Base-by-base conservation (phyloP, 805 yeast genomes). In the Torulaspora delbrueckii region DNA sequence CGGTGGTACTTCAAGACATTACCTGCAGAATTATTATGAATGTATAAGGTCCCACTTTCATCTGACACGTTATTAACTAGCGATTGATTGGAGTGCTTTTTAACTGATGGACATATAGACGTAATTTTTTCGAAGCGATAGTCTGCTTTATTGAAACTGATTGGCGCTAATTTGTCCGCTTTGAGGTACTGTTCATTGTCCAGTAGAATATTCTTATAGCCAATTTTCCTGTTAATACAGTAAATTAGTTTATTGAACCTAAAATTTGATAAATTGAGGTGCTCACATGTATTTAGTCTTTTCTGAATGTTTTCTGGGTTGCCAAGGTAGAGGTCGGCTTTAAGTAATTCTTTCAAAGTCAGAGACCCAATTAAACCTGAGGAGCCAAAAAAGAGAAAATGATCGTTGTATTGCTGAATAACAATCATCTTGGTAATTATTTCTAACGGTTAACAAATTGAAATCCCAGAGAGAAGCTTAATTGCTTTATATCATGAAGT, bases 281-380 rank as follows among this genome's bases (percentile, higher is more conserved):
- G 24, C 8, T 38, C 28, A 25, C 35, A 19, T 1, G 42, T 23
- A 13, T 39, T 31, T 10, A 48, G 3, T 35, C 42, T 48, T n/a
- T 13, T 4, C 14, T 48, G 45, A 24, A 48, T 37, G 18, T 48
- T 46, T 8, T 35, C 28, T 5, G 37, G 31, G 4, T 36, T 40
- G 13, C 33, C 31, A 10, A 47, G 19, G 36, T 51, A 49, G 16
- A 52, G 50, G n/a, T 54, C 43, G 2, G 48, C 42, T 19, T 50
- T 43, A 16, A 46, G 32, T 33, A 59, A 34, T 4, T 48, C 42
- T 13, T 50, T 43, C 13, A 58, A 37, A 25, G 53, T 43, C 8
- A 42, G 28, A 8, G 49, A 39, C 1, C 63, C 64, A 7, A 52
- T 43, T 28, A 57, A 43, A 9, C 64, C 62, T 5, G 60, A 56